phyloP scores from a whole-genome alignment of 805 yeast species.

The Schizosaccharomyces lindneri region DNA sequence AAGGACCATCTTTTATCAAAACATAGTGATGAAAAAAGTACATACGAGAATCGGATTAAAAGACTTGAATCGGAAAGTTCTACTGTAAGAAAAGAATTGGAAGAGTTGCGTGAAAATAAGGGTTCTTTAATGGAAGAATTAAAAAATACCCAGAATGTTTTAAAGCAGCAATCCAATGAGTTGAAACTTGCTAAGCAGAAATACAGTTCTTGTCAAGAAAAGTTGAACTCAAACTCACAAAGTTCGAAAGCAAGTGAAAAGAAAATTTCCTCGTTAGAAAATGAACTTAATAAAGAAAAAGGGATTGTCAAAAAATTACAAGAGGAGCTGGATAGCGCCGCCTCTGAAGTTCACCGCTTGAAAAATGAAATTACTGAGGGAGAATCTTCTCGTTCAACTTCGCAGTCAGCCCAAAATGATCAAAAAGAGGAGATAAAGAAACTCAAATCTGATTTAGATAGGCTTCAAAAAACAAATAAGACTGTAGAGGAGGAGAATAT shows the following conservation, averaged over 20 bases:
- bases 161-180: background rate
- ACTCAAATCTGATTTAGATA: too few relatives aligned
- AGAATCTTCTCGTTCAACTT: background rate
- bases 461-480: too few relatives aligned
- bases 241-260: constrained; percentile 40
- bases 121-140: background rate
- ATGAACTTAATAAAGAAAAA: constrained; percentile 27
- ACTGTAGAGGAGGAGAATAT: too few relatives aligned
- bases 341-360: constrained; percentile 28
- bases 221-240: constrained; percentile 14
- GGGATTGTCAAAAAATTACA: constrained; percentile 17
- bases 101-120: background rate
- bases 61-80: constrained; percentile 4
- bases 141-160: background rate
- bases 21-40: too few relatives aligned
- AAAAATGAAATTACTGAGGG: background rate
- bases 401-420: too few relatives aligned
- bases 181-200: background rate
- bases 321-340: constrained; percentile 3
- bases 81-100: background rate
- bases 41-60: constrained; percentile 4
- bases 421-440: too few relatives aligned
- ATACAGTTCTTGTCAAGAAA: constrained; percentile 16
- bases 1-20: too few relatives aligned
- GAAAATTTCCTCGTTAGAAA: constrained; percentile 34